These are phyloP conservation scores for Pyricularia sp. DNA, from an alignment of 2,329 filamentous ascomycete genomes.

Conservation along the genomic window DNA sequence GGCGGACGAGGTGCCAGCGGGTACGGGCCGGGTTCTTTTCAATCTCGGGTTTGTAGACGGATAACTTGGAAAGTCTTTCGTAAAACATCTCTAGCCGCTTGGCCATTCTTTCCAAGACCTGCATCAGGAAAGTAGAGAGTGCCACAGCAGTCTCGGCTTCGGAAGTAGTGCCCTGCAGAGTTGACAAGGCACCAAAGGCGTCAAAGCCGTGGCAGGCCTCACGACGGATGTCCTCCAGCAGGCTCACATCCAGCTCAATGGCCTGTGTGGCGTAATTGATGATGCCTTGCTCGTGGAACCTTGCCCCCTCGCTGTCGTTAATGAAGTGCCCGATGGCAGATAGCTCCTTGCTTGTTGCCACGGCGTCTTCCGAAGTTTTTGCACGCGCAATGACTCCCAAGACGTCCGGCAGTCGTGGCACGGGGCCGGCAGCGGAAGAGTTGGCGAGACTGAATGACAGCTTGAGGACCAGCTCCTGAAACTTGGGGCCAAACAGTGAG, in stretches of 20 bases:
- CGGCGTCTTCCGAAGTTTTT: slow-evolving; percentile 35
- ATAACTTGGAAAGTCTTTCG: slow-evolving; percentile 35
- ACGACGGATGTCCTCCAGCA: slow-evolving; percentile 42
- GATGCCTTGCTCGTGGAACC: slow-evolving; percentile 42
- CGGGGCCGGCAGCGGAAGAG: slow-evolving; percentile 19
- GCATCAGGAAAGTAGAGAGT: slow-evolving; percentile 36
- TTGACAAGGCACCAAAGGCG: slow-evolving; percentile 37
- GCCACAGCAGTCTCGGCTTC: slow-evolving; percentile 28
- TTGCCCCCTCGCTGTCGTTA: slow-evolving; percentile 32
- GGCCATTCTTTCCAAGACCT: slow-evolving; percentile 43
- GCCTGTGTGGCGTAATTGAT: slow-evolving; percentile 38
- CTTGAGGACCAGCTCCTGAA: slow-evolving; percentile 43
- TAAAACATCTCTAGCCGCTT: slow-evolving; percentile 42
- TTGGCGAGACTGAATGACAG: slow-evolving; percentile 40
- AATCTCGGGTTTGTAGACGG: slow-evolving; percentile 39
- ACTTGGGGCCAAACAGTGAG: slow-evolving; percentile 38
- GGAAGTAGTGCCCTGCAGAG: slow-evolving; percentile 22
- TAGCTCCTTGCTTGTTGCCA: slow-evolving; percentile 36
- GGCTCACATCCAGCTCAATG: slow-evolving; percentile 40
- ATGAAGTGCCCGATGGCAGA: slow-evolving; percentile 40
- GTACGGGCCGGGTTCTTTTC: slow-evolving; percentile 43
- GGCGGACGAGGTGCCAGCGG: slow-evolving; percentile 39
- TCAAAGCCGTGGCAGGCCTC: slow-evolving; percentile 46
- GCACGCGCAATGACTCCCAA: slow-evolving; percentile 30
- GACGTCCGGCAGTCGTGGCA: slow-evolving; percentile 32